Evolutionary conservation across 148 eudicot genomes (phyloP), one percentile per base, ranked within the genome.

Genomic region (Dysphania ambrosioides): DNA sequence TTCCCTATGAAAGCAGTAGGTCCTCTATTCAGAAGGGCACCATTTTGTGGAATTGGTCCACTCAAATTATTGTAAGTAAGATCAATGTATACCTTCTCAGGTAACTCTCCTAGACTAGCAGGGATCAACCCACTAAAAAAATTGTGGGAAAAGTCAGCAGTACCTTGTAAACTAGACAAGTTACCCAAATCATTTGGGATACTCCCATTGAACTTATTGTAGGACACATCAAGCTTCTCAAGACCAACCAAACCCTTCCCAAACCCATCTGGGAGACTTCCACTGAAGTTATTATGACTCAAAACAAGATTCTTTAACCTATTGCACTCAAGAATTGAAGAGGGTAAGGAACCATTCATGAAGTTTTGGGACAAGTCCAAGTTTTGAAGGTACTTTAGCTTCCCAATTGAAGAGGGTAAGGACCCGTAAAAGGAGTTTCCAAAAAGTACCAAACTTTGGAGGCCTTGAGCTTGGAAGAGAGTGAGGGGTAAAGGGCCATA

Each of bases 1-100:
- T 95, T 95, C 11, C 97, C 99, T 67, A 92, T 87, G 71, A 95
- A 95, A 44, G 99, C 97, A 2, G 97, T 92, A 12, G 97, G 97
- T 63, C 97, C 97, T 83, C 97, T 80, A 69, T 95, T 95, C 61
- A 95, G 83, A 34, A 95, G 82, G 62, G 94, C 99, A 78, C 97
- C 97, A 79, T 80, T 88, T 80, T 92, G 96, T 2, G 99, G 99
- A 57, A 95, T 92, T 24, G 92, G 81, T 42, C 99, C 99, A 62
- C 87, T 95, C 67, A 95, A 84, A 49, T 90, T 83, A 77, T 95
- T 95, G 55, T 83, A 87, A 64, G 94, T 89, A 26, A 95, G 88
- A 85, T 95, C 99, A 75, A 95, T 90, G 65, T 92, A 92, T 32
- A 92, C 97, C 75, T 95, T 95, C 79, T 92, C 99, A 73, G 99